Percentiles rank a stretch among this genome's conserved stretches.
phyloP scores from a whole-genome alignment of 495 filamentous ascomycete genomes.

The Annulohypoxylon stygium region DNA sequence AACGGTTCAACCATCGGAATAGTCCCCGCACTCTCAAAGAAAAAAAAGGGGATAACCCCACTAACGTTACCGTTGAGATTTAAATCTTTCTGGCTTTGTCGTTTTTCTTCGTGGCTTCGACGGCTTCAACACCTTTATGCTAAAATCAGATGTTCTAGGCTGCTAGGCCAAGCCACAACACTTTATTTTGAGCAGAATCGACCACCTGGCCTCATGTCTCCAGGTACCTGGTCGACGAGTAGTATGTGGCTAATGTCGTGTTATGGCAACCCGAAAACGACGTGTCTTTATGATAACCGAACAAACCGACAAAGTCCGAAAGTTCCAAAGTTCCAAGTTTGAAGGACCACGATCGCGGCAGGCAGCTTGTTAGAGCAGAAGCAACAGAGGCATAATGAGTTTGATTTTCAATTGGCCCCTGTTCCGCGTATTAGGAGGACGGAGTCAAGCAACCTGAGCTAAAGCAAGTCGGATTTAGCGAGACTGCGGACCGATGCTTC shows the following conservation, averaged over 20 bases:
- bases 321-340: not conserved
- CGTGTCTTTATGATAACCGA: not conserved
- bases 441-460: not conserved
- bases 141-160: conserved; percentile 20
- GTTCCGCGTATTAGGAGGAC: not conserved
- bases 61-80: conserved; percentile 25
- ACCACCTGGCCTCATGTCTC: conserved; percentile 12
- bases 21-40: conserved; percentile 40
- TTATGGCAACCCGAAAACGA: conserved; percentile 14
- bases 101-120: conserved; percentile 20
- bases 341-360: not conserved
- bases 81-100: conserved; percentile 1
- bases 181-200: conserved; percentile 13
- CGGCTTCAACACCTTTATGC: conserved; percentile 25
- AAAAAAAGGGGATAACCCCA: conserved; percentile 30
- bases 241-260: conserved; percentile 22
- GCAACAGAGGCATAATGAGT: not conserved
- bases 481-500: not conserved
- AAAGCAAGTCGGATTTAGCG: conserved; percentile 10
- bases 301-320: not conserved
- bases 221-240: conserved; percentile 17
- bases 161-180: conserved; percentile 30
- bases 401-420: conserved; percentile 23
- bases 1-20: conserved; percentile 32
- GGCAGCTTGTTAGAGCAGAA: not conserved